Conservation (phyloP, 768 basidiomycete species). For the Russula abietina region DNA sequence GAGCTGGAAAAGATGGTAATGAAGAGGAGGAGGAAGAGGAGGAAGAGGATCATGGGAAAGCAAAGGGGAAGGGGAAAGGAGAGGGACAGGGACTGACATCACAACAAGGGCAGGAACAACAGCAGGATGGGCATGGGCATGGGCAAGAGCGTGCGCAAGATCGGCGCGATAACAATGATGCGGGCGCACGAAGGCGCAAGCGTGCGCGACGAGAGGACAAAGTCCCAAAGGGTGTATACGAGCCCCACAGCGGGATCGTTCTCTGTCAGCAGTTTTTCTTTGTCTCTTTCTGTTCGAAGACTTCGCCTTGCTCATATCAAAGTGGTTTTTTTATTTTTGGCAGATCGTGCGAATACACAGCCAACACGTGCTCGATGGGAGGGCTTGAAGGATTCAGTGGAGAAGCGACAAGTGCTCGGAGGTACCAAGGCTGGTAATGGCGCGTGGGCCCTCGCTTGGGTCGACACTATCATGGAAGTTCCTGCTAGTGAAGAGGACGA, state of each 20-base stretch:
- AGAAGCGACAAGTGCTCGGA: slow-evolving; percentile 48
- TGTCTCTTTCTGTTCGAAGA: too few relatives aligned
- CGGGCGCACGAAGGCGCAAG: slow-evolving; percentile 20
- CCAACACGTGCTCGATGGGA: slow-evolving; percentile 62
- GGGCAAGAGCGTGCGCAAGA: slow-evolving; percentile 25
- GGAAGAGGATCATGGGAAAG: slow-evolving; percentile 27
- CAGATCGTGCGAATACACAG: slow-evolving; percentile 76
- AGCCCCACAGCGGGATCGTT: slow-evolving; percentile 71
- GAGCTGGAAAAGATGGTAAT: too few relatives aligned
- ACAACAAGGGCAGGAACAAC: neutral
- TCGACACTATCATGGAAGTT: slow-evolving; percentile 50
- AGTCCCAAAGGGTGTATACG: slow-evolving; percentile 67
- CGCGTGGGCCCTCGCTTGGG: slow-evolving; percentile 77
- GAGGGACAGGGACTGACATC: neutral
- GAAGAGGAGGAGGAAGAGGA: too few relatives aligned
- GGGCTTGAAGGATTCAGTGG: slow-evolving; percentile 41
- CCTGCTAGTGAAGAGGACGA: slow-evolving; percentile 13
- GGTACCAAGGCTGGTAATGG: slow-evolving; percentile 71
- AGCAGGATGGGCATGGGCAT: neutral
- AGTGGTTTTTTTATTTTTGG: neutral
- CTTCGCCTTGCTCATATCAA: slow-evolving; percentile 3
- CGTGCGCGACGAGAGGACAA: slow-evolving; percentile 24
- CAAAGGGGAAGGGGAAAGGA: slow-evolving; percentile 26
- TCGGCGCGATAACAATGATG: slow-evolving; percentile 26
- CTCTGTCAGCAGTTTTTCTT: slow-evolving; percentile 48